Percentiles rank a stretch among this genome's conserved stretches.
Conservation (phyloP, 2,329 filamentous ascomycete species). For the Ophiostoma ulmi region DNA sequence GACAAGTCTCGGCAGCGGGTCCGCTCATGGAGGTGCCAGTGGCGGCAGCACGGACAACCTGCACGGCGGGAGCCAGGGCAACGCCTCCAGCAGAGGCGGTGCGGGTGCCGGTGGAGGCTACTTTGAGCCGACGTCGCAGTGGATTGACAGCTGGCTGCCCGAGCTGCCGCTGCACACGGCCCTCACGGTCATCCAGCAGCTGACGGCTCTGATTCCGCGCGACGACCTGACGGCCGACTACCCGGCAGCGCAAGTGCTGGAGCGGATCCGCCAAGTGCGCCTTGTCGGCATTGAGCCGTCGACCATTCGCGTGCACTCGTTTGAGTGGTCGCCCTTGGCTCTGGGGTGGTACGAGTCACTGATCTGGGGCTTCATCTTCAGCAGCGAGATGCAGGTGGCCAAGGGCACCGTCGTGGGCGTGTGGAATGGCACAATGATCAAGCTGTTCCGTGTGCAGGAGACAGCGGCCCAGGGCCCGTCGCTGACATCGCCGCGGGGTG, state of each 20-base stretch:
- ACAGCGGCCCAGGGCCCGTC: constrained; percentile 74
- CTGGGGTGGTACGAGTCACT: constrained; percentile 95
- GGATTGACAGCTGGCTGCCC: constrained; percentile 93
- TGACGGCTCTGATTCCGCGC: constrained; percentile 53
- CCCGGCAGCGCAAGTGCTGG: constrained; percentile 34
- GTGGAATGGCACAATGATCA: constrained; percentile 87
- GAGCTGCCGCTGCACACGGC: constrained; percentile 85
- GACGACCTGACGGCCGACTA: constrained; percentile 39
- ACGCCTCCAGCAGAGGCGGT: constrained; percentile 4
- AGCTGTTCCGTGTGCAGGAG: constrained; percentile 85
- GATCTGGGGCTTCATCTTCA: constrained; percentile 89
- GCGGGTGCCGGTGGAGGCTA: constrained; percentile 13
- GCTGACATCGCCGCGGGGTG: constrained; percentile 77
- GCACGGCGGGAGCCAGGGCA: constrained; percentile 6
- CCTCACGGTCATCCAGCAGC: constrained; percentile 67
- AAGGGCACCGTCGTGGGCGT: constrained; percentile 85
- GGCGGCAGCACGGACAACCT: constrained; percentile 17
- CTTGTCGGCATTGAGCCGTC: constrained; percentile 70
- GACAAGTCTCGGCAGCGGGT: constrained; percentile 67
- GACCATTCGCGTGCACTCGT: constrained; percentile 72
- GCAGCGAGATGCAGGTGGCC: constrained; percentile 79
- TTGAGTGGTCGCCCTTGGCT: constrained; percentile 87
- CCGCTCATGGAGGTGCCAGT: constrained; percentile 30
- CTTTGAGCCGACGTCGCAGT: constrained; percentile 74
- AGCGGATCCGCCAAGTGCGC: constrained; percentile 54